Percentiles rank a stretch among this genome's conserved stretches.
These are phyloP conservation scores for Breynia disticha DNA, from an alignment of 441 rosid genomes.

Conservation along the genomic window DNA sequence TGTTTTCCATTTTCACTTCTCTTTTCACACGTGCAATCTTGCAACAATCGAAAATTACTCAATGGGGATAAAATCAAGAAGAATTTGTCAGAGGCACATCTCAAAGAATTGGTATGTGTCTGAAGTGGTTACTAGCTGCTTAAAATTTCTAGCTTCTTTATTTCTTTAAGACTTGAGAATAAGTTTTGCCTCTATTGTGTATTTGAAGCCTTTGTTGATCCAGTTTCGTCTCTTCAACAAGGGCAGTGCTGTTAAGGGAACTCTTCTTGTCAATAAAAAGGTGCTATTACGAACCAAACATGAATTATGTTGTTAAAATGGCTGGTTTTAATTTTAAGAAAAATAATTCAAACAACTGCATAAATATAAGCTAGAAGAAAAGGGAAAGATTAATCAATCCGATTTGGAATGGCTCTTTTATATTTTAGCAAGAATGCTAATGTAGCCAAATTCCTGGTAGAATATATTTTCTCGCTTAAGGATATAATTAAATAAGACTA, in stretches of 20 bases:
- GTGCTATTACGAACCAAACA: slow-evolving; percentile 18
- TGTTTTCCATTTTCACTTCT: background rate
- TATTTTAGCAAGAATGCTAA: too few species aligned
- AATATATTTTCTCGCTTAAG: too few species aligned
- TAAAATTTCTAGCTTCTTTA: background rate
- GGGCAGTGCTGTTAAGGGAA: slow-evolving; percentile 71
- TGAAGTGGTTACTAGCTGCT: slow-evolving; percentile 5
- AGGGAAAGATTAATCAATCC: too few species aligned
- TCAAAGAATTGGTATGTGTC: slow-evolving; percentile 29
- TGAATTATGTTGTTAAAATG: background rate
- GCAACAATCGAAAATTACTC: background rate
- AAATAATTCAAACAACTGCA: too few species aligned
- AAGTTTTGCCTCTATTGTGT: slow-evolving; percentile 6
- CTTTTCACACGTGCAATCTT: background rate
- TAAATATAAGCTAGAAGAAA: too few species aligned
- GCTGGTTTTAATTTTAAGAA: background rate
- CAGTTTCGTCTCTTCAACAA: slow-evolving; percentile 63
- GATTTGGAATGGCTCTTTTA: too few species aligned
- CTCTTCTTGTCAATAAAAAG: slow-evolving; percentile 54
- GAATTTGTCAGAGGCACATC: slow-evolving; percentile 13
- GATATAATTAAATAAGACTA: too few species aligned
- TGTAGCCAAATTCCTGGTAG: too few species aligned
- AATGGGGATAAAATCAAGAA: background rate
- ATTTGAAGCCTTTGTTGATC: slow-evolving; percentile 62
- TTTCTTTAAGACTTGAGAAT: slow-evolving; percentile 1